Conservation (phyloP, 2,329 filamentous ascomycete genomes). For the Scopulariopsis brevicaulis region DNA sequence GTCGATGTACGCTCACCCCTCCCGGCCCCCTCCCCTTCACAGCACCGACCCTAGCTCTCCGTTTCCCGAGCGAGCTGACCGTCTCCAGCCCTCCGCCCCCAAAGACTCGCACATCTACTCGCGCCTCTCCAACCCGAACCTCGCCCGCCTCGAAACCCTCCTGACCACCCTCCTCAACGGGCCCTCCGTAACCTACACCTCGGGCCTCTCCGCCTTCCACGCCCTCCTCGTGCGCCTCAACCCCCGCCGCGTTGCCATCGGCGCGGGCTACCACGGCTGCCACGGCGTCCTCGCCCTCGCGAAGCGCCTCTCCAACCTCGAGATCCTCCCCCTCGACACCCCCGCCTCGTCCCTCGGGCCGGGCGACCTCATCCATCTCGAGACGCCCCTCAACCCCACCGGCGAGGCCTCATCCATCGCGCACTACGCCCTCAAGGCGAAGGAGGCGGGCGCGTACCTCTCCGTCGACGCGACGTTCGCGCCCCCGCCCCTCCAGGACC, state of each 20-base stretch:
- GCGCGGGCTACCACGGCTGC: conserved; percentile 84
- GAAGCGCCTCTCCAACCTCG: conserved; percentile 62
- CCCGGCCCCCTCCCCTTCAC: neutral
- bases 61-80: neutral
- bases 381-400: conserved; percentile 88
- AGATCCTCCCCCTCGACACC: conserved; percentile 61
- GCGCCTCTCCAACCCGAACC: conserved; percentile 66
- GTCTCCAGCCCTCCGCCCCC: conserved; percentile 32
- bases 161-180: conserved; percentile 62
- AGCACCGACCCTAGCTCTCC: neutral
- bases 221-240: conserved; percentile 76
- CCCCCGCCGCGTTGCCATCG: conserved; percentile 72
- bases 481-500: conserved; percentile 79
- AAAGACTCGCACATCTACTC: conserved; percentile 71
- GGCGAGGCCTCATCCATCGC: conserved; percentile 69
- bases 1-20: conserved; percentile 31
- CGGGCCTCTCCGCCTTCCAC: conserved; percentile 81
- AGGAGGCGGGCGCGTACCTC: conserved; percentile 59
- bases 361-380: conserved; percentile 81
- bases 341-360: conserved; percentile 51
- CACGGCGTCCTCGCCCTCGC: conserved; percentile 73
- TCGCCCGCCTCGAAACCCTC: conserved; percentile 74
- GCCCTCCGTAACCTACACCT: conserved; percentile 65
- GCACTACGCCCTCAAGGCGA: conserved; percentile 61
- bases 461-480: conserved; percentile 89